Evolutionary conservation across 2,329 filamentous ascomycete species (phyloP), one percentile per base, ranked within the genome.

Genomic region (Furcasterigmium furcatum): DNA sequence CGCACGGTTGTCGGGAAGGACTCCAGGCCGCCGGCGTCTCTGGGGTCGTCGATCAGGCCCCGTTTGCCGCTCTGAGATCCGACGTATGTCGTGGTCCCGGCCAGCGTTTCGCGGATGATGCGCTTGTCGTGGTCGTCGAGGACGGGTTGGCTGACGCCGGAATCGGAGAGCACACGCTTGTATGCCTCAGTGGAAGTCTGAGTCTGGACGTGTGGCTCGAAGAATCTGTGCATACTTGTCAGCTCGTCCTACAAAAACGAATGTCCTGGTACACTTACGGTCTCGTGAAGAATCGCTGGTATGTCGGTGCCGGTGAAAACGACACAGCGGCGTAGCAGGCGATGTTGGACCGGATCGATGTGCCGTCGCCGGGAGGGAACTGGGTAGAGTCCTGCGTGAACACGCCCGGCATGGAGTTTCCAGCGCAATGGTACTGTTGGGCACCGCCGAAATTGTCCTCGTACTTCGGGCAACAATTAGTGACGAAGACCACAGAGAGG

Each of bases 111-210:
- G 9, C 56, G 47, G 21, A 63, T 43, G 46, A 65, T 63, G 38
- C 62, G 62, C 36, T 52, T 55, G 43, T 65, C 62, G 40, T 65
- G 62, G 24, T 55, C 52, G 45, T 65, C 62, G 24, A 54, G 50
- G 4, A 57, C 53, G 3, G 62, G 62, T 38, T 61, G 58, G 13
- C 53, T 56, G 12, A 50, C 62, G 14, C 62, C 62, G 5, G 54
- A 53, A 46, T 64, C 62, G 21, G 59, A 63, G 18, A 64, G 52
- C 1, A 65, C 62, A 16, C 57, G 58, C 40, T 65, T 65, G 51
- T 63, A 65, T 5, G 62, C 62, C 29, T 65, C 62, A 2, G 53
- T 59, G 2, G 61, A 58, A 9, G 53, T 20, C 30, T 64, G 59
- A 0, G 59, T 63, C 4, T 56, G 52, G 9, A 63, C 57, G 27